These are phyloP conservation scores for Rosa lucieae DNA, from an alignment of 306 rosid genomes.

Conservation along the genomic window DNA sequence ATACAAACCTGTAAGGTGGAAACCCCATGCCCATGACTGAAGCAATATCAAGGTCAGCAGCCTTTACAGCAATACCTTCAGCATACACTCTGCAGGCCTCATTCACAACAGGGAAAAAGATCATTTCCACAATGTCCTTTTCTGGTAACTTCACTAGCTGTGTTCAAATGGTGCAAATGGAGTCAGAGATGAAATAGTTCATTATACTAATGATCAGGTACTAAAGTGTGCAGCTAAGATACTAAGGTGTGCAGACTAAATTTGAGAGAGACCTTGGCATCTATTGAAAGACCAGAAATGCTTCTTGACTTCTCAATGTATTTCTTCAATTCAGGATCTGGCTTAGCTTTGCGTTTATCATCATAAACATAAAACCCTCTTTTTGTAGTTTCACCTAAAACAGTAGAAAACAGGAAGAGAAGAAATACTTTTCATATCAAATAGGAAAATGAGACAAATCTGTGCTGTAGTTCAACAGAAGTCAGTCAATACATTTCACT, in stretches of 20 bases:
- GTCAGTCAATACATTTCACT: not conserved
- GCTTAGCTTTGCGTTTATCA: constrained; percentile 69
- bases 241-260: not conserved
- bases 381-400: constrained; percentile 69
- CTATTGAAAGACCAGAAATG: constrained; percentile 62
- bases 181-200: not conserved
- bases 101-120: constrained; percentile 93
- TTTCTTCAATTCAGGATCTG: constrained; percentile 81
- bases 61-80: constrained; percentile 89
- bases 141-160: constrained; percentile 75
- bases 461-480: not conserved
- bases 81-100: constrained; percentile 96
- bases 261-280: constrained; percentile 60
- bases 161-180: constrained; percentile 25
- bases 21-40: constrained; percentile 95
- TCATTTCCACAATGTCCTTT: constrained; percentile 88
- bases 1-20: constrained; percentile 86
- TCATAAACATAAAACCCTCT: constrained; percentile 87
- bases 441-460: constrained; percentile 4
- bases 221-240: not conserved
- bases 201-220: not conserved
- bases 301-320: constrained; percentile 84
- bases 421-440: not conserved
- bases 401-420: not conserved
- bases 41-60: constrained; percentile 87